Percentiles rank a stretch among this genome's conserved stretches.
phyloP scores from a whole-genome alignment of 768 basidiomycete species.

The Glaciozyma martinii region DNA sequence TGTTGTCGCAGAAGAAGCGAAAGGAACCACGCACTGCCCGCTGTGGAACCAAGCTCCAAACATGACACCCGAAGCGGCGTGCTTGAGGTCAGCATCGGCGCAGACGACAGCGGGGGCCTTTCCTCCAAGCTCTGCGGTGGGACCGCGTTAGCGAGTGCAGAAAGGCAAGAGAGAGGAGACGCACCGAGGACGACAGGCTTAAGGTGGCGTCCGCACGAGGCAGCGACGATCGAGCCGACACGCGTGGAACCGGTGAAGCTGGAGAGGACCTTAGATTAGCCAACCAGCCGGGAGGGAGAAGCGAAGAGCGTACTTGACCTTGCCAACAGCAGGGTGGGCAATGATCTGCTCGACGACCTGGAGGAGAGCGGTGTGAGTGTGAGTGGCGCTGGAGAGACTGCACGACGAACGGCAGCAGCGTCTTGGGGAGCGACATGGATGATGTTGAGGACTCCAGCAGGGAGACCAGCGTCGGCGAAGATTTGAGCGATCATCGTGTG shows the following conservation, averaged over 20 bases:
- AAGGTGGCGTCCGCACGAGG: slow-evolving; percentile 39
- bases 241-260: slow-evolving; percentile 40
- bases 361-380: neutral
- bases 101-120: slow-evolving; percentile 42
- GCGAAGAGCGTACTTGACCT: slow-evolving; percentile 25
- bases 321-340: slow-evolving; percentile 30
- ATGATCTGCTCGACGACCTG: slow-evolving; percentile 35
- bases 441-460: slow-evolving; percentile 40
- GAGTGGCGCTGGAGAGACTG: neutral
- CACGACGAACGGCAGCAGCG: slow-evolving; percentile 19
- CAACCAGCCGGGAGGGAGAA: neutral
- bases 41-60: slow-evolving; percentile 28
- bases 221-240: slow-evolving; percentile 39
- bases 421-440: slow-evolving; percentile 36
- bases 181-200: slow-evolving; percentile 40
- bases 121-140: slow-evolving; percentile 31
- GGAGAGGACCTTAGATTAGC: neutral
- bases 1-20: neutral
- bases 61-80: slow-evolving; percentile 24
- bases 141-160: neutral
- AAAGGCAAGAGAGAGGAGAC: neutral
- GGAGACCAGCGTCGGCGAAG: slow-evolving; percentile 42
- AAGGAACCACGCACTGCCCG: neutral
- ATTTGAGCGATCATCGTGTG: slow-evolving; percentile 39
- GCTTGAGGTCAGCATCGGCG: slow-evolving; percentile 39